Conservation (phyloP, 1,284 basidiomycete species). For the Wolfiporia cocos region DNA sequence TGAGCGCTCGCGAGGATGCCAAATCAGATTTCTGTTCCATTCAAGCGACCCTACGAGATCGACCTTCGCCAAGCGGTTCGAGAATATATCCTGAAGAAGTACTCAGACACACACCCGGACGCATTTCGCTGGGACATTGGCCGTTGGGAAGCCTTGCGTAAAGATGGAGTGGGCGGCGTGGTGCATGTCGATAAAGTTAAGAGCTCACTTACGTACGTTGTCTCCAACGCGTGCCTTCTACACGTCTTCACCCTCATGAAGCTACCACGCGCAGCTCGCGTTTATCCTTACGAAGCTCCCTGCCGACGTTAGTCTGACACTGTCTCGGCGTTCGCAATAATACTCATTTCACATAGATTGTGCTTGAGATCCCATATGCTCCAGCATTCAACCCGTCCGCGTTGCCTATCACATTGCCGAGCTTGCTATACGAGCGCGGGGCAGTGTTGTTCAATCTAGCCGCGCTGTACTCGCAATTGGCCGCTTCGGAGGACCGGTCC, state of each 20-base stretch:
- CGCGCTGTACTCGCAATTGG: conserved; percentile 74
- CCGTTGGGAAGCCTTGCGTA: conserved; percentile 65
- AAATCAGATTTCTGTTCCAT: conserved; percentile 75
- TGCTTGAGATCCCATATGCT: conserved; percentile 71
- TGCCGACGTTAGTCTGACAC: conserved; percentile 42
- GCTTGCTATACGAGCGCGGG: conserved; percentile 75
- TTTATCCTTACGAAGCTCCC: conserved; percentile 75
- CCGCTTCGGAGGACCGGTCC: conserved; percentile 60
- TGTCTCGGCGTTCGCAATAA: neutral
- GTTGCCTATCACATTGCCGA: conserved; percentile 60
- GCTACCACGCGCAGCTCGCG: conserved; percentile 86
- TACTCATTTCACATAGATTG: conserved; percentile 48
- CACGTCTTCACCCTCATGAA: conserved; percentile 26
- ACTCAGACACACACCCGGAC: conserved; percentile 81
- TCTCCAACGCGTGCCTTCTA: neutral
- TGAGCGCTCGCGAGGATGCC: no score
- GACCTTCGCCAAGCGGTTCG: conserved; percentile 56
- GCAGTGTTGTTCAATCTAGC: conserved; percentile 81
- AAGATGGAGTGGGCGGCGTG: conserved; percentile 47
- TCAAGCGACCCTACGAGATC: conserved; percentile 65
- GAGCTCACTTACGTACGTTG: conserved; percentile 39
- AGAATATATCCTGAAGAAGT: conserved; percentile 61
- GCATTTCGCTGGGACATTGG: conserved; percentile 81
- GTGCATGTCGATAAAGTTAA: conserved; percentile 56
- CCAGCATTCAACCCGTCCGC: conserved; percentile 58